Conservation (phyloP, 257 asterid genomes). For the Primulina huaijiensis region DNA sequence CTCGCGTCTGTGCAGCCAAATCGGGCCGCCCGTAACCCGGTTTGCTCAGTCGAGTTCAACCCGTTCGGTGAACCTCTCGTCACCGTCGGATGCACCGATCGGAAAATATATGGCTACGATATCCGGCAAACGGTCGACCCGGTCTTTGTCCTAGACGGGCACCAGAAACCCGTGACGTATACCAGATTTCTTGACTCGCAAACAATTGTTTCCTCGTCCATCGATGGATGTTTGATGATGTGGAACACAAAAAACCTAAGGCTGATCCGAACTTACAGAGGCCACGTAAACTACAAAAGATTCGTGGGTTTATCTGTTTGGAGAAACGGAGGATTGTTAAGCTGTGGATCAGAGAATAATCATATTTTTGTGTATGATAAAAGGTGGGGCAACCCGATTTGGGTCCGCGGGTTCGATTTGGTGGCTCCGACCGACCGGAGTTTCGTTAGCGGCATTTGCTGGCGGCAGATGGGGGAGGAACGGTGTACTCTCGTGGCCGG, state of each 20-base stretch:
- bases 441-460: slow-evolving; percentile 77
- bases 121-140: slow-evolving; percentile 50
- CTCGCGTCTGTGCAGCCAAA: slow-evolving; percentile 50
- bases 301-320: slow-evolving; percentile 85
- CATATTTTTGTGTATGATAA: slow-evolving; percentile 73
- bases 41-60: slow-evolving; percentile 77
- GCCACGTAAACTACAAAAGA: slow-evolving; percentile 66
- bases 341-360: slow-evolving; percentile 86
- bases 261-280: slow-evolving; percentile 49
- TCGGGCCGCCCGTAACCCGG: slow-evolving; percentile 43
- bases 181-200: slow-evolving; percentile 44
- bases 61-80: slow-evolving; percentile 49
- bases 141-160: slow-evolving; percentile 55
- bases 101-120: slow-evolving; percentile 63
- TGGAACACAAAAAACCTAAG: slow-evolving; percentile 47
- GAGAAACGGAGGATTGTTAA: slow-evolving; percentile 64
- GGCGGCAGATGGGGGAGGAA: slow-evolving; percentile 68
- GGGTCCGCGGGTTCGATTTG: slow-evolving; percentile 53
- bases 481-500: slow-evolving; percentile 80
- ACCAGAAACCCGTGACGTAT: slow-evolving; percentile 63
- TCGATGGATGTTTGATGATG: slow-evolving; percentile 73
- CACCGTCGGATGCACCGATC: slow-evolving; percentile 73
- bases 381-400: slow-evolving; percentile 82
- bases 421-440: slow-evolving; percentile 23
- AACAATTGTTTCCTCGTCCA: slow-evolving; percentile 57